Percentiles rank a stretch among this genome's conserved stretches.
Evolutionary conservation across 129 eudicot genomes (phyloP).

Genomic region (Solidago caesia): DNA sequence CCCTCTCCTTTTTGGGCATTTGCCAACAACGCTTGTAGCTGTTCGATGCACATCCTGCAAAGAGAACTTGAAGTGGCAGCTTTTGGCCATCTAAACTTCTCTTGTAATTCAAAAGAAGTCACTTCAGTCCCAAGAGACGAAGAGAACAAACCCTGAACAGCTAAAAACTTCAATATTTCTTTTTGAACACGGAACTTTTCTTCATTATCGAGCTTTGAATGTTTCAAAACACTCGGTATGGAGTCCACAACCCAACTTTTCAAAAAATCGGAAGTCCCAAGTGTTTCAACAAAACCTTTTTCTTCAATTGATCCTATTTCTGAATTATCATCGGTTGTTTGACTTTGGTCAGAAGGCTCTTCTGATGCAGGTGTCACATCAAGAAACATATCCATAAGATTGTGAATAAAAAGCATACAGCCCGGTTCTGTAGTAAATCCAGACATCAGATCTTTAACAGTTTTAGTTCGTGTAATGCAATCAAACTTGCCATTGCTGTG

Average conservation of each 20-base stretch:
- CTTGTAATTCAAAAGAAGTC: conserved; percentile 86
- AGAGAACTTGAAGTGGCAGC: conserved; percentile 75
- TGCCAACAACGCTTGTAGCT: conserved; percentile 70
- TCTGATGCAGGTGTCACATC: conserved; percentile 72
- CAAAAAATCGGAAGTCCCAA: conserved; percentile 58
- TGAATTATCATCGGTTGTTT: conserved; percentile 89
- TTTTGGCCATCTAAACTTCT: conserved; percentile 93
- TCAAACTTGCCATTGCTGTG: conserved; percentile 88
- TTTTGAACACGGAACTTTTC: conserved; percentile 69
- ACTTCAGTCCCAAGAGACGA: conserved; percentile 95
- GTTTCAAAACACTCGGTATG: conserved; percentile 62
- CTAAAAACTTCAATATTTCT: conserved; percentile 83
- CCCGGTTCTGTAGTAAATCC: conserved; percentile 78
- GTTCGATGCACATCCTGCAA: conserved; percentile 79
- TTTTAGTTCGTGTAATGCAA: conserved; percentile 70
- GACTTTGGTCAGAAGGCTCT: conserved; percentile 97
- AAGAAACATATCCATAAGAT: conserved; percentile 72
- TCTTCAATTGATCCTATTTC: conserved; percentile 88
- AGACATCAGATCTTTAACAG: conserved; percentile 72
- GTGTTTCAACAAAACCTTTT: conserved; percentile 49
- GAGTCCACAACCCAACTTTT: conserved; percentile 92
- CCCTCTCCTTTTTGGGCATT: conserved; percentile 77
- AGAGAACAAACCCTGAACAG: conserved; percentile 94
- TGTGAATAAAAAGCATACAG: conserved; percentile 70
- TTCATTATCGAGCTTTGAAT: conserved; percentile 66